Conservation (phyloP, 1,284 basidiomycete species). For the Porogramme epimiltina region DNA sequence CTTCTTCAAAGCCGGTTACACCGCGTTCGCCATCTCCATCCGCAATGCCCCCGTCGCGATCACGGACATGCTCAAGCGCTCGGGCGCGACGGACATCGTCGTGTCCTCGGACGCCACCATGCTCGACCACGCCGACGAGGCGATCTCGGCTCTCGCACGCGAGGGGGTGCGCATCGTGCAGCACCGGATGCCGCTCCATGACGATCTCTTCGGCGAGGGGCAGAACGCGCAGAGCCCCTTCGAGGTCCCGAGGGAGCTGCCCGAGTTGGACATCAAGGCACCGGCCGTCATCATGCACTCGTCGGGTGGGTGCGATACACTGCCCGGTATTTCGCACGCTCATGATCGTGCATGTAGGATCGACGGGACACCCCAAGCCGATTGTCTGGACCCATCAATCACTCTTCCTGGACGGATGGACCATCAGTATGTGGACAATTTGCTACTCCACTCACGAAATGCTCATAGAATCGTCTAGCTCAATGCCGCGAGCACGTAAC, state of each 20-base stretch:
- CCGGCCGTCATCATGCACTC: slow-evolving; percentile 2
- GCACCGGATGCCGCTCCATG: background rate
- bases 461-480: slow-evolving; percentile 2
- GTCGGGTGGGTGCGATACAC: background rate
- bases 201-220: background rate
- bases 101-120: background rate
- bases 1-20: slow-evolving; percentile 20
- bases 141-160: background rate
- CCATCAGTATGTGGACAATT: background rate
- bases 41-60: slow-evolving; percentile 6
- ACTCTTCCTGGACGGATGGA: background rate
- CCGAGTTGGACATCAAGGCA: background rate
- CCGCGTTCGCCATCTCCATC: slow-evolving; percentile 2
- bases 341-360: background rate
- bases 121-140: background rate
- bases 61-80: slow-evolving; percentile 1
- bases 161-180: background rate
- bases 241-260: background rate
- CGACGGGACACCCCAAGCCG: slow-evolving; percentile 5
- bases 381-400: background rate
- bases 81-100: background rate
- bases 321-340: background rate
- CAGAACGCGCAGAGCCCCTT: background rate
- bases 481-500: slow-evolving; percentile 9
- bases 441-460: background rate